A percentile compares a stretch with the other conserved stretches of the same genome.
phyloP scores from a whole-genome alignment of 2,329 filamentous ascomycete species.

The Fusarium sp. region DNA sequence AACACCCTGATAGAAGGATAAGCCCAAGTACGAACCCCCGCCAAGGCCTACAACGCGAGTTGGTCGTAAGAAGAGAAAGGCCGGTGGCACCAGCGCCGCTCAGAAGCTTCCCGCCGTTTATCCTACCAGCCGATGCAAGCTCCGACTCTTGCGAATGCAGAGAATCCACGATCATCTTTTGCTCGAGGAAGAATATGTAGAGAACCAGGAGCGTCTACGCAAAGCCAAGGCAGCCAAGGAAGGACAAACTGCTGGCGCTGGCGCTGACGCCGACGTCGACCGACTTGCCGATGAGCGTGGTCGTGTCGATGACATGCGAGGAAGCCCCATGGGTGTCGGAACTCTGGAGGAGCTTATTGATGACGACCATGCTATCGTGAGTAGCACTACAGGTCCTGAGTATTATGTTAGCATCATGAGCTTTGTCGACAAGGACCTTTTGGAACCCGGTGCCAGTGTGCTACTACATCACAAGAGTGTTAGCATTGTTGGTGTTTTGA shows the following conservation, averaged over 20 bases:
- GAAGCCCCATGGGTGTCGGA: conserved; percentile 97
- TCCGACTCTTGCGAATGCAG: conserved; percentile 97
- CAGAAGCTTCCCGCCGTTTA: conserved; percentile 95
- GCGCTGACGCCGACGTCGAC: conserved; percentile 79
- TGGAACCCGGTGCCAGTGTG: conserved; percentile 96
- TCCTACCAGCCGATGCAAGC: conserved; percentile 96
- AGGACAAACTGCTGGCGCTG: conserved; percentile 73
- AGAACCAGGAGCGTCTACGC: conserved; percentile 96
- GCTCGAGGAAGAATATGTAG: conserved; percentile 97
- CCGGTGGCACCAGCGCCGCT: conserved; percentile 89
- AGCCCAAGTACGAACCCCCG: conserved; percentile 99
- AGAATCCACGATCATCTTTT: conserved; percentile 97
- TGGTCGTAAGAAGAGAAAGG: conserved; percentile 98
- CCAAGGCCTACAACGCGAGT: conserved; percentile 96
- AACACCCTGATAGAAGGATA: conserved; percentile 81
- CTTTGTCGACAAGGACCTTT: conserved; percentile 97
- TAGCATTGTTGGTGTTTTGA: conserved; percentile 96
- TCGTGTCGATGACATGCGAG: conserved; percentile 97
- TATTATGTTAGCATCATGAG: conserved; percentile 99
- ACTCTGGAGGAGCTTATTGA: conserved; percentile 99
- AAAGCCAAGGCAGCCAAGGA: conserved; percentile 89
- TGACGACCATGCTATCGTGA: conserved; percentile 98
- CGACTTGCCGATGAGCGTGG: conserved; percentile 94
- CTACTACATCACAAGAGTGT: conserved; percentile 97
- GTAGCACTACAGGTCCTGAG: conserved; percentile 94